These are phyloP conservation scores for Cryptococcus amylolentus DNA, from an alignment of 1,284 basidiomycete genomes.

Conservation along the genomic window DNA sequence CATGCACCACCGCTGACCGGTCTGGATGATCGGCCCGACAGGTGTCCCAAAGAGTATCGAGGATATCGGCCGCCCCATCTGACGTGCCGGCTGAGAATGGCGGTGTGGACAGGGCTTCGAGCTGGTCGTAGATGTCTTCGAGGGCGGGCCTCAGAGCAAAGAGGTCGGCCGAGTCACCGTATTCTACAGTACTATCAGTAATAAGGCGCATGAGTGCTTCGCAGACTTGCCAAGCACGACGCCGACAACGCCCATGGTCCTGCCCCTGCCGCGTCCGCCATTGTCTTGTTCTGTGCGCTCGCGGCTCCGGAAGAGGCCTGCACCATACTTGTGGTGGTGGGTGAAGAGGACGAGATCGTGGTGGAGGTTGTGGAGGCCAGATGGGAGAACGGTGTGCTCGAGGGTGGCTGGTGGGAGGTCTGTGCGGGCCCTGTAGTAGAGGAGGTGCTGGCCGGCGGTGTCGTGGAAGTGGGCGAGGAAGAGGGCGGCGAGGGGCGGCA, in stretches of 20 bases:
- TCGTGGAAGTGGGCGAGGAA: slow-evolving; percentile 47
- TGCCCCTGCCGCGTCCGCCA: slow-evolving; percentile 26
- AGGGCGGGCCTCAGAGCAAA: slow-evolving; percentile 27
- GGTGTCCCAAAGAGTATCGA: slow-evolving; percentile 13
- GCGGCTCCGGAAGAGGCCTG: slow-evolving; percentile 34
- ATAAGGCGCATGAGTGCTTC: neutral
- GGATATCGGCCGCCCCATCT: neutral
- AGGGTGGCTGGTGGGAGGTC: slow-evolving; percentile 27
- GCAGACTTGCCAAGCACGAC: slow-evolving; percentile 32
- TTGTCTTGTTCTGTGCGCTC: slow-evolving; percentile 1
- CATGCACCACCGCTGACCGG: neutral
- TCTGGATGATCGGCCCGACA: slow-evolving; percentile 4
- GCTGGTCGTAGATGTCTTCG: slow-evolving; percentile 27
- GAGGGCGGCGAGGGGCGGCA: slow-evolving; percentile 39
- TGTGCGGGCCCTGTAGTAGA: slow-evolving; percentile 29
- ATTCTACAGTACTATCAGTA: neutral
- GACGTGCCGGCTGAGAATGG: slow-evolving; percentile 8
- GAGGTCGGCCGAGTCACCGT: slow-evolving; percentile 13
- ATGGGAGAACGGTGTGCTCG: slow-evolving; percentile 40
- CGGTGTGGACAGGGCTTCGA: slow-evolving; percentile 22
- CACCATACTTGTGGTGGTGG: slow-evolving; percentile 27
- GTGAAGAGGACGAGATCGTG: slow-evolving; percentile 35
- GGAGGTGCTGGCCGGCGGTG: slow-evolving; percentile 39
- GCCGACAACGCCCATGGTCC: slow-evolving; percentile 43
- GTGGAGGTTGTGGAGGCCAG: slow-evolving; percentile 35